phyloP scores from a whole-genome alignment of 1,139 yeast genomes.

The Suhomyces choctaworum region DNA sequence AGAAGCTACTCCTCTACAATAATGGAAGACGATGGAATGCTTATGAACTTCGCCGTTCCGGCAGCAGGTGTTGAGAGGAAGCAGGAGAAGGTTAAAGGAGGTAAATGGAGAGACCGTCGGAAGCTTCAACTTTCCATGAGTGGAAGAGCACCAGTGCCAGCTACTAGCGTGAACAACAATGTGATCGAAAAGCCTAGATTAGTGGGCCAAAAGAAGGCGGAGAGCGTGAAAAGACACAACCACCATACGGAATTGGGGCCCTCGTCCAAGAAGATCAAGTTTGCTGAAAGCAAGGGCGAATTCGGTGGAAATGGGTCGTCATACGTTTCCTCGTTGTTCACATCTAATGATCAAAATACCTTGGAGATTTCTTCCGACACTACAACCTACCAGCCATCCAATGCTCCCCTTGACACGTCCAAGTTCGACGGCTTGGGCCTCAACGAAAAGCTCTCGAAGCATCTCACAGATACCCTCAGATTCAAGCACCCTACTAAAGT shows the following conservation, averaged over 20 bases:
- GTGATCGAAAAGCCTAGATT: slow-evolving; percentile 26
- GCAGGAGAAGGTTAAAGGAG: slow-evolving; percentile 56
- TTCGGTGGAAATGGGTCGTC: slow-evolving; percentile 54
- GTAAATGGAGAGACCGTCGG: slow-evolving; percentile 79
- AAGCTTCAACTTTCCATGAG: slow-evolving; percentile 50
- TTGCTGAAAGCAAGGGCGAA: slow-evolving; percentile 47
- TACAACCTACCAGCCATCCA: slow-evolving; percentile 58
- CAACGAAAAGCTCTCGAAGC: slow-evolving; percentile 51
- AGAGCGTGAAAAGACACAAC: neutral
- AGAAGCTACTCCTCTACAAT: neutral
- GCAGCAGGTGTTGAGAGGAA: slow-evolving; percentile 19
- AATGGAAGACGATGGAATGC: slow-evolving; percentile 60
- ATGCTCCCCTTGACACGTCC: slow-evolving; percentile 80
- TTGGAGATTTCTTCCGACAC: slow-evolving; percentile 31
- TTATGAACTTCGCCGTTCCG: slow-evolving; percentile 60
- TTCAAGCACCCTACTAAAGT: slow-evolving; percentile 79
- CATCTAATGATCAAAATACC: slow-evolving; percentile 57
- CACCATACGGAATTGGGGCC: slow-evolving; percentile 17
- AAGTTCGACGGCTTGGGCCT: slow-evolving; percentile 74
- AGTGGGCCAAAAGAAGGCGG: slow-evolving; percentile 1
- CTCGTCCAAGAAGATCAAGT: slow-evolving; percentile 29
- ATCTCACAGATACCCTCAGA: slow-evolving; percentile 58
- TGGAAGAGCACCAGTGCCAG: slow-evolving; percentile 45
- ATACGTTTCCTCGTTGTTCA: slow-evolving; percentile 83
- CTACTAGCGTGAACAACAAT: slow-evolving; percentile 41